A percentile compares a stretch with the other conserved stretches of the same genome.
Conservation (phyloP, 108 stramenopile species). For the Aureococcus anophagefferens region DNA sequence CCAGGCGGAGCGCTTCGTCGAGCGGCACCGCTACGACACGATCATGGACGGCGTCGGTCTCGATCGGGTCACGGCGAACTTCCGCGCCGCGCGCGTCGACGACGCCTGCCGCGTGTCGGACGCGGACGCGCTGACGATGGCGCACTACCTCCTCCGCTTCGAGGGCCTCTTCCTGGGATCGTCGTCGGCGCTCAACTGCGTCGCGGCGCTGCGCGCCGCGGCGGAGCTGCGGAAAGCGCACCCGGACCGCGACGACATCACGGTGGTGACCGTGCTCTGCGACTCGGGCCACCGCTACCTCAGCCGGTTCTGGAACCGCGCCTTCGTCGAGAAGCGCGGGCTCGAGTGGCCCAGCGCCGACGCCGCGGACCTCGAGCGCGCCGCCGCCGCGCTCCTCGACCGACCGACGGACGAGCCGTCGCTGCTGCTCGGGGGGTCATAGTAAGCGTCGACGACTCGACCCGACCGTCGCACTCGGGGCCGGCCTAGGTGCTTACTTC, state of each 20-base stretch:
- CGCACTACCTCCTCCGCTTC: conserved; percentile 68
- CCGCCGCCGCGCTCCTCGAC: neutral
- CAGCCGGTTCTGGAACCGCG: conserved; percentile 74
- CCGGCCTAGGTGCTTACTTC: too few relatives aligned
- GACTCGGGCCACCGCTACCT: conserved; percentile 79
- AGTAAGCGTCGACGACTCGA: too few relatives aligned
- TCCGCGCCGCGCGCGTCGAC: conserved; percentile 34
- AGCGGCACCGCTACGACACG: conserved; percentile 86
- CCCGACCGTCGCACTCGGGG: too few relatives aligned
- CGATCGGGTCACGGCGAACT: conserved; percentile 84
- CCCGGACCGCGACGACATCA: conserved; percentile 16
- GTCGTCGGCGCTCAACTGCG: conserved; percentile 86
- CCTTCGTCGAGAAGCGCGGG: conserved; percentile 55
- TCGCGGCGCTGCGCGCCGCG: conserved; percentile 68
- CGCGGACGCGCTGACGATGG: conserved; percentile 88
- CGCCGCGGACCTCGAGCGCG: neutral
- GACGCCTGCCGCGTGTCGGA: conserved; percentile 40
- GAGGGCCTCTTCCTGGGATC: conserved; percentile 92
- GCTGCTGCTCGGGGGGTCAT: too few relatives aligned
- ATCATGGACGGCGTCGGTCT: conserved; percentile 90
- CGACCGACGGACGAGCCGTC: too few relatives aligned
- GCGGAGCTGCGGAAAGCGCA: conserved; percentile 20
- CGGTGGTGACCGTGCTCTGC: conserved; percentile 78
- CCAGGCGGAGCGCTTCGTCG: conserved; percentile 64
- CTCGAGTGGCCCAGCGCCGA: conserved; percentile 56